Conservation (phyloP, 2,329 filamentous ascomycete species). For the Esteya vermicola region DNA sequence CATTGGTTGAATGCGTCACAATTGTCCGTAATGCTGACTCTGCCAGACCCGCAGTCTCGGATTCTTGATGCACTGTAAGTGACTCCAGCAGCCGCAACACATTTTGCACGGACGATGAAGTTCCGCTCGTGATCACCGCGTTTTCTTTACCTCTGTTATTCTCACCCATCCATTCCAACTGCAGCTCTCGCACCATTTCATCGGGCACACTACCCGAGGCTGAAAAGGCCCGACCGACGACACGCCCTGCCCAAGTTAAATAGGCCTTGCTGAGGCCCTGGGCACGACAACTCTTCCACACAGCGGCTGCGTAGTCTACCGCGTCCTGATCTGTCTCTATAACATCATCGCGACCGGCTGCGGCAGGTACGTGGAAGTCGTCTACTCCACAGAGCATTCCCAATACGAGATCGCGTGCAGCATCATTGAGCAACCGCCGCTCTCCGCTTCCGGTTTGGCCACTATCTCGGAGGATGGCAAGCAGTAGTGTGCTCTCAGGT, state of each 20-base stretch:
- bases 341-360: constrained; percentile 49
- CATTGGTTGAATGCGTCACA: constrained; percentile 35
- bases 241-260: constrained; percentile 70
- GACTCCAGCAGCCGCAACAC: constrained; percentile 48
- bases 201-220: constrained; percentile 54
- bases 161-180: too few species aligned
- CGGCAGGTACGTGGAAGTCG: constrained; percentile 52
- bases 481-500: constrained; percentile 64
- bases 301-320: constrained; percentile 42
- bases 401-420: constrained; percentile 57
- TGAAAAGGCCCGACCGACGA: constrained; percentile 72
- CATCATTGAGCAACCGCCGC: constrained; percentile 51
- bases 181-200: constrained; percentile 46
- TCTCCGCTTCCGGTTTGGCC: too few species aligned
- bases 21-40: constrained; percentile 45
- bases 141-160: too few species aligned
- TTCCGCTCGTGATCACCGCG: too few species aligned
- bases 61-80: constrained; percentile 44
- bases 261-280: constrained; percentile 52
- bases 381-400: constrained; percentile 57
- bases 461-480: constrained; percentile 68
- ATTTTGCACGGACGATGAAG: constrained; percentile 53
- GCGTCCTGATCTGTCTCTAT: constrained; percentile 54
- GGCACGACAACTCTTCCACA: constrained; percentile 66
- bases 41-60: constrained; percentile 40